phyloP scores from a whole-genome alignment of 495 filamentous ascomycete genomes.

The Penicillium manginii region DNA sequence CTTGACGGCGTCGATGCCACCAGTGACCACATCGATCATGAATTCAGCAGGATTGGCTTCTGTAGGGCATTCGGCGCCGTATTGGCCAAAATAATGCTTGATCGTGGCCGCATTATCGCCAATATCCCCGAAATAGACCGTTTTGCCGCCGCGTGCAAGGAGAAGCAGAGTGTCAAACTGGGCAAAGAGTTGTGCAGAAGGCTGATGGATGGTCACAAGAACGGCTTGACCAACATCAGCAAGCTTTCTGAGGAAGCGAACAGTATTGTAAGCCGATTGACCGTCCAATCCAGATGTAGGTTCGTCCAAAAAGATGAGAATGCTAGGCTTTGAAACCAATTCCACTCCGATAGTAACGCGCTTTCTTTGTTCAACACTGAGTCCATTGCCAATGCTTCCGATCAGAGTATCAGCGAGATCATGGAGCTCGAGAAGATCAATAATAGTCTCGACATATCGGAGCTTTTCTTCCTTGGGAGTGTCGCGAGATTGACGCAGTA shows the following conservation, averaged over 20 bases:
- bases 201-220: conserved; percentile 77
- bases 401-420: conserved; percentile 58
- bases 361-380: conserved; percentile 66
- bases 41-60: conserved; percentile 84
- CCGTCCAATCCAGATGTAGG: conserved; percentile 74
- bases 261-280: conserved; percentile 65
- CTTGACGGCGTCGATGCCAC: conserved; percentile 32
- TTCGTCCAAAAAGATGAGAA: conserved; percentile 77
- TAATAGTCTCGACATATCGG: conserved; percentile 61
- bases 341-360: conserved; percentile 58
- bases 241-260: conserved; percentile 66
- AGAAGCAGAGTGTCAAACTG: conserved; percentile 74
- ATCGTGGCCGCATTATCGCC: conserved; percentile 53
- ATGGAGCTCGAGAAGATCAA: conserved; percentile 60
- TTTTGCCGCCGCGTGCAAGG: conserved; percentile 68
- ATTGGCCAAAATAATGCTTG: conserved; percentile 76
- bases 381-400: conserved; percentile 53
- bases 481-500: conserved; percentile 59
- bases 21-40: conserved; percentile 83
- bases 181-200: conserved; percentile 69
- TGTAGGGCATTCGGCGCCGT: conserved; percentile 73
- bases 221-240: conserved; percentile 71
- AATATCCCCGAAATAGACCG: conserved; percentile 72
- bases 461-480: conserved; percentile 58
- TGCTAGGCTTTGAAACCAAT: conserved; percentile 65